These are phyloP conservation scores for Penicillium bialowiezense DNA, from an alignment of 495 filamentous ascomycete species.

Conservation along the genomic window DNA sequence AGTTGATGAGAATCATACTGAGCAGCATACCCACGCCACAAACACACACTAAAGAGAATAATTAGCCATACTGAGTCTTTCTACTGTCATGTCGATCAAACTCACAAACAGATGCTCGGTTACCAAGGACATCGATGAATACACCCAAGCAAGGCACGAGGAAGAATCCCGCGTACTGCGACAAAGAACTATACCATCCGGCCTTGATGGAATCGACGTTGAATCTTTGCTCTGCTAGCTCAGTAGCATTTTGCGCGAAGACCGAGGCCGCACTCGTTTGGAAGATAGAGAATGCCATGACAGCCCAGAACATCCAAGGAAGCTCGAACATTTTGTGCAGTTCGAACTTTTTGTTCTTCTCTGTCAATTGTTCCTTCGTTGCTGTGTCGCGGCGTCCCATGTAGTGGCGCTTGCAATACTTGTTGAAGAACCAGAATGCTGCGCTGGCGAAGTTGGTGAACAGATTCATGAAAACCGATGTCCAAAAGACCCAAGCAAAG, in stretches of 20 bases:
- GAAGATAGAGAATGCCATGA: conserved; percentile 42
- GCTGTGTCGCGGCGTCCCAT: conserved; percentile 32
- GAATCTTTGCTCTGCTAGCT: conserved; percentile 43
- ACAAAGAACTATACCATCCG: conserved; percentile 43
- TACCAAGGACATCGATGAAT: conserved; percentile 44
- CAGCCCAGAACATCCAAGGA: conserved; percentile 44
- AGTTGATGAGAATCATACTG: conserved; percentile 41
- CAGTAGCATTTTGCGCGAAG: conserved; percentile 44
- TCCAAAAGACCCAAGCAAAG: conserved; percentile 48
- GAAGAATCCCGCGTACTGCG: conserved; percentile 44
- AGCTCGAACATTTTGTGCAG: conserved; percentile 39
- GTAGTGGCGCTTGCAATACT: conserved; percentile 33
- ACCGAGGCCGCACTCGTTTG: conserved; percentile 39
- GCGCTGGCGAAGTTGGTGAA: conserved; percentile 41
- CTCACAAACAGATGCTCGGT: conserved; percentile 40
- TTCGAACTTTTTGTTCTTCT: conserved; percentile 47
- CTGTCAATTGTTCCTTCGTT: conserved; percentile 38
- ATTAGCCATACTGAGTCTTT: neutral
- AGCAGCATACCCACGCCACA: conserved; percentile 40
- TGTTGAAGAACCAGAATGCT: conserved; percentile 42
- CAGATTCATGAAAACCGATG: conserved; percentile 46
- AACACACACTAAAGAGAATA: conserved; percentile 20
- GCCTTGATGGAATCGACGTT: conserved; percentile 38
- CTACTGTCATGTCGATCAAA: neutral
- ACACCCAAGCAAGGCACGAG: conserved; percentile 40